These are phyloP conservation scores for Ciborinia camelliae DNA, from an alignment of 2,329 filamentous ascomycete species.

Conservation along the genomic window DNA sequence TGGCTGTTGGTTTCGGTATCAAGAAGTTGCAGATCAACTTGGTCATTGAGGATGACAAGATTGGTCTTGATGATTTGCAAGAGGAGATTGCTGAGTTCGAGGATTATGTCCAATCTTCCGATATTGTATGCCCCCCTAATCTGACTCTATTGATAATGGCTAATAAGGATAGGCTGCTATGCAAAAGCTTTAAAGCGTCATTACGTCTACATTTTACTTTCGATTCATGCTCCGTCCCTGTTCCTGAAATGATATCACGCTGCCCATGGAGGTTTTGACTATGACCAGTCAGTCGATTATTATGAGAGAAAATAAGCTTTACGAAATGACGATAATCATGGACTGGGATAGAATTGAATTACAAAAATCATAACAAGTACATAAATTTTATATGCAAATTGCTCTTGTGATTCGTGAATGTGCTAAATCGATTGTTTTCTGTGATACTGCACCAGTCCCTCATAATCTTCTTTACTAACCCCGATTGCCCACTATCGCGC, in stretches of 20 bases:
- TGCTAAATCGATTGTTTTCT: not conserved
- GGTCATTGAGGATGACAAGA: conserved; percentile 95
- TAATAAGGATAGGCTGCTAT: conserved; percentile 58
- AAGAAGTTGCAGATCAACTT: conserved; percentile 99
- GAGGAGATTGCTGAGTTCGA: conserved; percentile 81
- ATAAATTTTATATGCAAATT: conserved; percentile 4
- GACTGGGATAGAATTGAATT: conserved; percentile 33
- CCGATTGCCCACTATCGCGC: conserved; percentile 13
- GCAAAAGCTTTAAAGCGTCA: conserved; percentile 75
- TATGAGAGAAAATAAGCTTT: conserved; percentile 20
- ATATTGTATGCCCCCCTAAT: conserved; percentile 56
- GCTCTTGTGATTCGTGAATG: conserved; percentile 5
- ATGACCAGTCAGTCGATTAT: conserved; percentile 13
- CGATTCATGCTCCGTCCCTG: conserved; percentile 22
- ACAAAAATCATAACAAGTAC: conserved; percentile 24
- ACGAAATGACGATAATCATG: conserved; percentile 34
- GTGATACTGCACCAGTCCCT: not conserved
- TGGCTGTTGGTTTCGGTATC: conserved; percentile 93
- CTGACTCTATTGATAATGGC: conserved; percentile 21
- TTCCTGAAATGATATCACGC: conserved; percentile 30
- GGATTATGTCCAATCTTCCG: conserved; percentile 94
- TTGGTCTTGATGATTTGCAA: conserved; percentile 83
- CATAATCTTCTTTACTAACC: not conserved
- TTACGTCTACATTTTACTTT: conserved; percentile 23
- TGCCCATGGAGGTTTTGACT: conserved; percentile 29